phyloP scores from a whole-genome alignment of 345 rosid species.

The Syzygium aromaticum region DNA sequence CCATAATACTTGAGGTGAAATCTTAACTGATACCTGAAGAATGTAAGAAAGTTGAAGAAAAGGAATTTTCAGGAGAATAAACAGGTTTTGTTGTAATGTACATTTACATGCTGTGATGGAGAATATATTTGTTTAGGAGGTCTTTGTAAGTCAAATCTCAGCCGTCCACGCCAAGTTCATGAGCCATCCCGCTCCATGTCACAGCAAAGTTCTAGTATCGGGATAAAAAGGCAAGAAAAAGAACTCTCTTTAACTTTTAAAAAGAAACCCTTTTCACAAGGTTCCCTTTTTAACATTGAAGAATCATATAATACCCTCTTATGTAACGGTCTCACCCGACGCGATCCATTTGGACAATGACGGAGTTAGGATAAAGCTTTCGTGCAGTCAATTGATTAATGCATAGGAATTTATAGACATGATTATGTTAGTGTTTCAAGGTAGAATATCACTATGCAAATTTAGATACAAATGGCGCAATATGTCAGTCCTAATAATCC shows the following conservation, averaged over 20 bases:
- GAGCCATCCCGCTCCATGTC: neutral
- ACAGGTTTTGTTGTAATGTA: too few species aligned
- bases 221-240: neutral
- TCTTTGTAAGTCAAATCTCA: too few species aligned
- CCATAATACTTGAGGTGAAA: too few species aligned
- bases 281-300: neutral
- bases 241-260: neutral
- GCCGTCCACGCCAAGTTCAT: neutral
- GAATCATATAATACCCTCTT: too few species aligned
- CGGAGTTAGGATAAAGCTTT: neutral
- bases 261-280: too few species aligned
- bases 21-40: too few species aligned
- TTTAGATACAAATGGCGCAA: neutral
- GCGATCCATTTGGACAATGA: neutral
- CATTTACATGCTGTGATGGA: too few species aligned
- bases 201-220: neutral
- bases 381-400: neutral
- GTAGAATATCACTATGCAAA: neutral
- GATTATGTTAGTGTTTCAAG: neutral
- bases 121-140: too few species aligned
- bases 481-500: neutral
- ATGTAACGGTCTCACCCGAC: neutral
- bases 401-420: neutral
- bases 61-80: too few species aligned
- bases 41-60: too few species aligned